Conservation (phyloP, 176 grass and related monocot genomes). For the Ensete glaucum region DNA sequence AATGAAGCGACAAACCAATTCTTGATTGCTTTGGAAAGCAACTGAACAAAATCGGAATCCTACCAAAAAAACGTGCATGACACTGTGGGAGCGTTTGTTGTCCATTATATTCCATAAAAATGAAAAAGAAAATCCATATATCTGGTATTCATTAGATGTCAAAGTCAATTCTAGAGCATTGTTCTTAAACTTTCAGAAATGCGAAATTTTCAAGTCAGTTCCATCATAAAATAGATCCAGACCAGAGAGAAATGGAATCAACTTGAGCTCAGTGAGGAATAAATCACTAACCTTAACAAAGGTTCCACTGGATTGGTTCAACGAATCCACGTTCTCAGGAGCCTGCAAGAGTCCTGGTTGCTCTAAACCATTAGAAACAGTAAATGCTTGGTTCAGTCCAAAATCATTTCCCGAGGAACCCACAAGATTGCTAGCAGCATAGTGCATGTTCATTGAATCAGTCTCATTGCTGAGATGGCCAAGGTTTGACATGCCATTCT, state of each 20-base stretch:
- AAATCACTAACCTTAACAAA: slow-evolving; percentile 69
- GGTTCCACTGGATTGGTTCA: slow-evolving; percentile 45
- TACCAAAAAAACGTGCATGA: not conserved
- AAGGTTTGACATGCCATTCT: slow-evolving; percentile 51
- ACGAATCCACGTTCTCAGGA: slow-evolving; percentile 50
- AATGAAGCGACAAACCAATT: not conserved
- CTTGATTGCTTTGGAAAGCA: not conserved
- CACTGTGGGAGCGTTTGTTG: too few relatives aligned
- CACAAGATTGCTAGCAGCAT: slow-evolving; percentile 75
- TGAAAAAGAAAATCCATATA: not conserved
- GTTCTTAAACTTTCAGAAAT: not conserved
- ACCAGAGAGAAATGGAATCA: not conserved
- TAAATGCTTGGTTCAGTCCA: slow-evolving; percentile 51
- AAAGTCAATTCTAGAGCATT: not conserved
- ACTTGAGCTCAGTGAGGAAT: not conserved
- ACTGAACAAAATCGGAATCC: not conserved
- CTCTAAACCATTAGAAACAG: slow-evolving; percentile 54
- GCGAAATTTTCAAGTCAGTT: not conserved
- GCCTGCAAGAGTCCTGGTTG: slow-evolving; percentile 48
- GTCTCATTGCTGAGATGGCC: slow-evolving; percentile 32
- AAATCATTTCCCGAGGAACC: slow-evolving; percentile 67
- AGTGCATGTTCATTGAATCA: slow-evolving; percentile 51
- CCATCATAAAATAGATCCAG: not conserved
- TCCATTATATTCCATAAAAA: too few relatives aligned
- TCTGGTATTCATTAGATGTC: not conserved